phyloP scores from a whole-genome alignment of 2,329 filamentous ascomycete species.

The Ophiocordyceps camponoti-floridani region DNA sequence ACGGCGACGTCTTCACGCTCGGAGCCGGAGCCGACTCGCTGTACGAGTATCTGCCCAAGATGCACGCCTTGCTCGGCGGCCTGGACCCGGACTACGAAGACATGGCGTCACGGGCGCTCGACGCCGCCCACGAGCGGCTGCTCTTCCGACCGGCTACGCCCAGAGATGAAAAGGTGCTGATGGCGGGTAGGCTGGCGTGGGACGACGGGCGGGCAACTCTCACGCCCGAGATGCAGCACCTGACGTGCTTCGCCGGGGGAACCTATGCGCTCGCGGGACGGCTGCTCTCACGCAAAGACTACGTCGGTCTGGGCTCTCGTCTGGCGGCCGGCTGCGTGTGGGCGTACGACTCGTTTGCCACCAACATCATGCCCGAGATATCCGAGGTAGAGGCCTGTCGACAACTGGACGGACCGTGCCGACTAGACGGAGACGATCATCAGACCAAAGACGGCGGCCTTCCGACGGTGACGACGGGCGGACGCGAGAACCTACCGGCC shows the following conservation, averaged over 20 bases:
- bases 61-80: conserved; percentile 46
- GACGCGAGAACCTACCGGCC: conserved; percentile 15
- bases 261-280: conserved; percentile 51
- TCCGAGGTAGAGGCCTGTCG: conserved; percentile 19
- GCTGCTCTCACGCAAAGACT: conserved; percentile 31
- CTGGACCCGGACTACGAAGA: conserved; percentile 40
- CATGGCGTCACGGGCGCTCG: conserved; percentile 46
- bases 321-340: conserved; percentile 35
- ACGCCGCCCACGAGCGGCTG: conserved; percentile 41
- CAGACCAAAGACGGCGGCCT: not conserved
- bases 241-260: conserved; percentile 54
- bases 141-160: conserved; percentile 52
- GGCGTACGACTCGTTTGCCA: conserved; percentile 30
- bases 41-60: conserved; percentile 44
- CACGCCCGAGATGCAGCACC: conserved; percentile 30
- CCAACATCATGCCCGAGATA: conserved; percentile 36
- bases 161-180: conserved; percentile 38
- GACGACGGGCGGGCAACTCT: conserved; percentile 11
- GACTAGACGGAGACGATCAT: conserved; percentile 10
- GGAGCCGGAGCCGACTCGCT: conserved; percentile 28
- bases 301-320: conserved; percentile 26
- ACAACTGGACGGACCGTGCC: conserved; percentile 16
- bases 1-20: conserved; percentile 21
- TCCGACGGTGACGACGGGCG: not conserved
- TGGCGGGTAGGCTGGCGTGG: conserved; percentile 27